Percentiles rank a stretch among this genome's conserved stretches.
phyloP scores from a whole-genome alignment of 2,329 filamentous ascomycete species.

The Aureobasidium subglaciale region DNA sequence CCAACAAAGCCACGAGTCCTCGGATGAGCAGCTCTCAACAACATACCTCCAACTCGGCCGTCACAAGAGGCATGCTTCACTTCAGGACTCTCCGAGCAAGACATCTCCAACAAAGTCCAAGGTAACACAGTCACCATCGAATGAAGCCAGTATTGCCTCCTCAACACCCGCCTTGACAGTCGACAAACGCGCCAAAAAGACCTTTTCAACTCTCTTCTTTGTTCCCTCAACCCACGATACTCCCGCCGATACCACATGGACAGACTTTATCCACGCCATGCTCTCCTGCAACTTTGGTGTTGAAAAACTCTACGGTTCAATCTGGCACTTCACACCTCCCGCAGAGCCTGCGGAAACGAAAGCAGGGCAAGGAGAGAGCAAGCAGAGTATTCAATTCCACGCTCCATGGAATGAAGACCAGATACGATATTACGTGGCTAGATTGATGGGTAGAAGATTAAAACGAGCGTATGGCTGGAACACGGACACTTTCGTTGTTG shows the following conservation, averaged over 20 bases:
- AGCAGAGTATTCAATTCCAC: conserved; percentile 57
- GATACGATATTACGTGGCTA: conserved; percentile 40
- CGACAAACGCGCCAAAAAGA: conserved; percentile 34
- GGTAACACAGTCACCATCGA: too few relatives aligned
- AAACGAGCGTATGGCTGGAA: conserved; percentile 46
- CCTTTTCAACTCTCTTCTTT: conserved; percentile 38
- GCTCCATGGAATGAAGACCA: conserved; percentile 50
- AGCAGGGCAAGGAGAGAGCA: too few relatives aligned
- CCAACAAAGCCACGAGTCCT: not conserved
- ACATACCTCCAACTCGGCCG: not conserved
- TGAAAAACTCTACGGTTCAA: conserved; percentile 52
- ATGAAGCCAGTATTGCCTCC: too few relatives aligned
- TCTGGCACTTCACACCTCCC: conserved; percentile 50
- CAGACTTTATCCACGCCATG: conserved; percentile 47
- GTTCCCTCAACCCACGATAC: conserved; percentile 27
- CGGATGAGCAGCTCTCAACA: not conserved
- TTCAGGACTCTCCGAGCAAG: not conserved
- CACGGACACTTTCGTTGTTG: conserved; percentile 39
- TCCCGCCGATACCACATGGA: conserved; percentile 44
- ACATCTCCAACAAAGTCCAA: not conserved
- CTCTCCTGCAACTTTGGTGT: conserved; percentile 39
- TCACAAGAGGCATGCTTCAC: not conserved
- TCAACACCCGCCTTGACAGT: conserved; percentile 31
- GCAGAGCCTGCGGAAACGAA: conserved; percentile 33
- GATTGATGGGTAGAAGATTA: conserved; percentile 42